Percentiles rank a stretch among this genome's conserved stretches.
Conservation (phyloP, 1,284 basidiomycete genomes). For the Gomphus bonarii region DNA sequence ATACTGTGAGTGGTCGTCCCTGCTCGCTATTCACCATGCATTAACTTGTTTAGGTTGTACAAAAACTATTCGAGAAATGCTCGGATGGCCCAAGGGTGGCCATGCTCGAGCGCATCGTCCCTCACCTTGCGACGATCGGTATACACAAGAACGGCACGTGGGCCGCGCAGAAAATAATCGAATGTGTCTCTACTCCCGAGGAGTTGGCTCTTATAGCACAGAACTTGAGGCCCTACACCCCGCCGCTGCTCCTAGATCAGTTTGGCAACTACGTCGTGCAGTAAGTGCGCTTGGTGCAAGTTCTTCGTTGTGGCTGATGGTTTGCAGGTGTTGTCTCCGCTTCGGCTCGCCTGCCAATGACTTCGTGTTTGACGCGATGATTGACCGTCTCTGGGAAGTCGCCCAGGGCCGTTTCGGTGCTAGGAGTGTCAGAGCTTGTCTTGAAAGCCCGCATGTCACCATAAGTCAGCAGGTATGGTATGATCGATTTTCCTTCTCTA, state of each 20-base stretch:
- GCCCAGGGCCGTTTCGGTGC: conserved; percentile 96
- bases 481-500: conserved; percentile 4
- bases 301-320: background rate
- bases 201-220: conserved; percentile 80
- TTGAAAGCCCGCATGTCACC: conserved; percentile 82
- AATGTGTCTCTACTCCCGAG: conserved; percentile 84
- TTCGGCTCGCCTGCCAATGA: conserved; percentile 86
- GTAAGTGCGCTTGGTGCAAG: conserved; percentile 33
- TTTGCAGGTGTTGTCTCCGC: conserved; percentile 72
- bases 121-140: conserved; percentile 94
- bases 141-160: conserved; percentile 99
- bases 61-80: conserved; percentile 92
- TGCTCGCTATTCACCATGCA: background rate
- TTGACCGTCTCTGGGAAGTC: conserved; percentile 97
- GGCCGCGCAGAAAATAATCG: conserved; percentile 99
- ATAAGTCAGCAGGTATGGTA: conserved; percentile 64
- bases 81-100: conserved; percentile 68
- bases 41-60: conserved; percentile 56
- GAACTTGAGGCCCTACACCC: conserved; percentile 85
- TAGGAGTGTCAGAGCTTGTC: conserved; percentile 92
- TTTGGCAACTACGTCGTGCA: conserved; percentile 99
- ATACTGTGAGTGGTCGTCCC: conserved; percentile 57
- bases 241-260: conserved; percentile 89
- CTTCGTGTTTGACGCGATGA: conserved; percentile 97
- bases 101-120: conserved; percentile 90